A percentile compares a stretch with the other conserved stretches of the same genome.
phyloP scores from a whole-genome alignment of 1,139 yeast species.

The Candida tetrigidarum region DNA sequence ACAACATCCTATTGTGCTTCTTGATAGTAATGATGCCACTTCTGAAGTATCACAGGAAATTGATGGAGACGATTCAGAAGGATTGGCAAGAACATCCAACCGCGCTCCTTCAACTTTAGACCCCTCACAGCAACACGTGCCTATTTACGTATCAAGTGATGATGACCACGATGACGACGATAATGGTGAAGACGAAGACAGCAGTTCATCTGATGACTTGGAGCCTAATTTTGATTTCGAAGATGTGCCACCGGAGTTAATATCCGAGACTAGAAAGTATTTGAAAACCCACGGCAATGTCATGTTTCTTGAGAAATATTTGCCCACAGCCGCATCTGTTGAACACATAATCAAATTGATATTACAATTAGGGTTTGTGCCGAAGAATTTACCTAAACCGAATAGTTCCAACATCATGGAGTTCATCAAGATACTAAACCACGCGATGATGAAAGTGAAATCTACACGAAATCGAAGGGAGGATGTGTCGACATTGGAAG shows the following conservation, averaged over 20 bases:
- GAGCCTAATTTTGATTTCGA: conserved; percentile 16
- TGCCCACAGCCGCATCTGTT: conserved; percentile 62
- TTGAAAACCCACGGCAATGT: conserved; percentile 66
- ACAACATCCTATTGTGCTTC: conserved; percentile 3
- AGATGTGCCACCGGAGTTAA: conserved; percentile 20
- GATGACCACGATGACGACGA: conserved; percentile 3
- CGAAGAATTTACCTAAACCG: conserved; percentile 39
- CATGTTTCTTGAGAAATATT: conserved; percentile 57
- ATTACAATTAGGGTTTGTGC: conserved; percentile 55
- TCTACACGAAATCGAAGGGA: conserved; percentile 57
- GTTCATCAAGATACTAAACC: conserved; percentile 55
- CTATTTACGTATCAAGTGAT: not conserved
- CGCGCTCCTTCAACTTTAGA: conserved; percentile 6
- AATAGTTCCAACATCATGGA: conserved; percentile 49
- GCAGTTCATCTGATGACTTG: conserved; percentile 15
- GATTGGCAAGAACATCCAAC: conserved; percentile 11
- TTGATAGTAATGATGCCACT: conserved; percentile 4
- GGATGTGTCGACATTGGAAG: conserved; percentile 60
- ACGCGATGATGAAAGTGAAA: conserved; percentile 63
- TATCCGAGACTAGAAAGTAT: conserved; percentile 54
- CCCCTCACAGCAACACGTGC: not conserved
- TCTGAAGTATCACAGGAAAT: conserved; percentile 4
- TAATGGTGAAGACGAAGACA: conserved; percentile 8
- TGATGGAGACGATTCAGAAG: conserved; percentile 7
- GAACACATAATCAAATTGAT: conserved; percentile 55